Evolutionary conservation across 257 asterid genomes (phyloP), one percentile per base, ranked within the genome.

Genomic region (Henckelia pumila): DNA sequence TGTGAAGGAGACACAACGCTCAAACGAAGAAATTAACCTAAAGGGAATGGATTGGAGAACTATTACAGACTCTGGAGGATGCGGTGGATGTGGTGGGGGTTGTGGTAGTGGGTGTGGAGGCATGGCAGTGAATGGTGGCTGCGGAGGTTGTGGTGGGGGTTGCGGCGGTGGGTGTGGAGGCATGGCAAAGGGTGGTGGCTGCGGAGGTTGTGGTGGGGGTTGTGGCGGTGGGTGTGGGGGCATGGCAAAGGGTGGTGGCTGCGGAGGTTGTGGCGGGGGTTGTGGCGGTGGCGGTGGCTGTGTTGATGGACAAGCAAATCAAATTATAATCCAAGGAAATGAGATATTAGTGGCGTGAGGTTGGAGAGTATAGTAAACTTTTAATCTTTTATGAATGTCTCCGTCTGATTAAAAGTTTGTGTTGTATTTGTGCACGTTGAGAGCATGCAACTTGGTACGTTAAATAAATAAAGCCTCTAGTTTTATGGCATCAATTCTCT

Each of bases 1-100:
- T 62, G 20, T 40, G 69, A 78, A 78, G 71, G 61, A 69, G 71
- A 74, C 76, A 57, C 70, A 71, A 50, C 1, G 25, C 67, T 63
- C 80, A 17, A 64, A 17, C 11, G 73, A 60, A 62, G 82, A 68
- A 68, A 74, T 59, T 26, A 40, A 19, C 50, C n/a, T 40, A 11
- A 40, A 11, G n/a, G 50, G 50, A 11, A 40, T 40, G n/a, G n/a
- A 13, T 40, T 17, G n/a, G n/a, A 13, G 50, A 40, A 13, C n/a
- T 40, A 40, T 6, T 40, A 40, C 50, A 11, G 50, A 40, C 50
- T 40, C 50, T 13, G n/a, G 50, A 40, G 50, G 50, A 17, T 40
- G 50, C n/a, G 50, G 50, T 40, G 49, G 49, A 37, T 37, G 49
- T 13, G n/a, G n/a, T n/a, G n/a, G n/a, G n/a, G n/a, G n/a, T n/a